Conservation (phyloP, 352 stramenopile species). For the Phytophthora niederhauseri region DNA sequence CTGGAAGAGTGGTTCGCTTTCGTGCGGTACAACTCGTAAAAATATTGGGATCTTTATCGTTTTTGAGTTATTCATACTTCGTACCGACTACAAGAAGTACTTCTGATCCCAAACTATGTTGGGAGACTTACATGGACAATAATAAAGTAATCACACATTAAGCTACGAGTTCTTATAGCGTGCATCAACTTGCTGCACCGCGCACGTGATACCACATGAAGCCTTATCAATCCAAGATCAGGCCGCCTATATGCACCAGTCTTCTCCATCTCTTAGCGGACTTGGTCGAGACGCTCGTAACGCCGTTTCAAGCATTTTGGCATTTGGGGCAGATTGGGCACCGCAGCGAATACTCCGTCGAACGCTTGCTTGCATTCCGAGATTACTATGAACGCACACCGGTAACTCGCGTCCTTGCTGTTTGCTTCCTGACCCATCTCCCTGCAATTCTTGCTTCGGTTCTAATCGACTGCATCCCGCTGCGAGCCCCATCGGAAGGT, state of each 20-base stretch:
- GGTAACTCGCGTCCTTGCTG: background rate
- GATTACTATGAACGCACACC: background rate
- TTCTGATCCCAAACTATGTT: too few relatives aligned
- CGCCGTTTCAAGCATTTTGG: background rate
- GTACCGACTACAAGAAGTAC: too few relatives aligned
- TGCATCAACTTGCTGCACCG: too few relatives aligned
- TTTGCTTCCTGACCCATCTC: background rate
- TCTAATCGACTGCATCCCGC: background rate
- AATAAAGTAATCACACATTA: too few relatives aligned
- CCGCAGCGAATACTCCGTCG: background rate
- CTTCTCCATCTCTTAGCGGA: background rate
- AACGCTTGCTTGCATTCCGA: background rate
- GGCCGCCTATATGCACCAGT: background rate
- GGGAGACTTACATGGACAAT: too few relatives aligned
- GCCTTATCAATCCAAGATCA: background rate
- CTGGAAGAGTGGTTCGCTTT: slow-evolving; percentile 2
- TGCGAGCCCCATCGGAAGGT: background rate
- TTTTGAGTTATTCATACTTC: too few relatives aligned
- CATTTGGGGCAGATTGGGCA: background rate
- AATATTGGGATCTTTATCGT: too few relatives aligned
- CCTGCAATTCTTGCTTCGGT: background rate
- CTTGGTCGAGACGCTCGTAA: background rate
- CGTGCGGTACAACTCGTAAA: too few relatives aligned
- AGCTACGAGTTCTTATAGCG: too few relatives aligned
- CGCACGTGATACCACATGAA: background rate